Percentiles rank a stretch among this genome's conserved stretches.
These are phyloP conservation scores for Protea cynaroides DNA, from an alignment of 164 flowering plant genomes.

Conservation along the genomic window DNA sequence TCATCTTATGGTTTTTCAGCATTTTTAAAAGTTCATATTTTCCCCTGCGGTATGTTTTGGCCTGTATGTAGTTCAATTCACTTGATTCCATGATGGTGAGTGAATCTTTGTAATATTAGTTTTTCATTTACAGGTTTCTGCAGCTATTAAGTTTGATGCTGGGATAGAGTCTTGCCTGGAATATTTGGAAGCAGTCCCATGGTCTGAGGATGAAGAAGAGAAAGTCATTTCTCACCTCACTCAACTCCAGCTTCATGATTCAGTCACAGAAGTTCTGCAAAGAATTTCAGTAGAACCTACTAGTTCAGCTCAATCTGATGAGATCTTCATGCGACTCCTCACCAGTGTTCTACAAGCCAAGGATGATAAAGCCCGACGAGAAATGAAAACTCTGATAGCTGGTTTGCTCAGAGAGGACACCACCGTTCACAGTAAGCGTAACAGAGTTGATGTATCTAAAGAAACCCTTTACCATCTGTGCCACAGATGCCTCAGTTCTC, in stretches of 20 bases:
- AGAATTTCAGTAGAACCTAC: conserved; percentile 63
- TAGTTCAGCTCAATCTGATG: conserved; percentile 45
- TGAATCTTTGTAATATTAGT: no score
- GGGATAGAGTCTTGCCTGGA: conserved; percentile 74
- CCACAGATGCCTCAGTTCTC: conserved; percentile 67
- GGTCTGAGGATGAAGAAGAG: conserved; percentile 86
- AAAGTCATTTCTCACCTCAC: conserved; percentile 45
- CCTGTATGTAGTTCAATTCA: neutral
- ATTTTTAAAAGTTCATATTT: no score
- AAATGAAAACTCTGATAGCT: conserved; percentile 67
- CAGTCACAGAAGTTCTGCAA: conserved; percentile 42
- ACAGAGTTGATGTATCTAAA: conserved; percentile 46
- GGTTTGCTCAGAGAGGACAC: conserved; percentile 58
- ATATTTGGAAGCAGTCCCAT: conserved; percentile 83
- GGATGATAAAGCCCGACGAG: conserved; percentile 82
- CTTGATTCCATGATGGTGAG: neutral
- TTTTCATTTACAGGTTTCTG: conserved; percentile 49
- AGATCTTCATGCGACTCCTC: conserved; percentile 46
- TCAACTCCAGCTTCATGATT: conserved; percentile 50
- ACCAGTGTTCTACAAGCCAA: conserved; percentile 63
- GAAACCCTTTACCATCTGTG: conserved; percentile 66
- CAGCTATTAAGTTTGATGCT: conserved; percentile 60
- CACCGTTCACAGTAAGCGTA: conserved; percentile 6
- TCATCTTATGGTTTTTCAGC: no score
- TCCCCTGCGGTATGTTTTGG: neutral